These are phyloP conservation scores for Elsinoe batatas DNA, from an alignment of 2,329 filamentous ascomycete genomes.

Conservation along the genomic window DNA sequence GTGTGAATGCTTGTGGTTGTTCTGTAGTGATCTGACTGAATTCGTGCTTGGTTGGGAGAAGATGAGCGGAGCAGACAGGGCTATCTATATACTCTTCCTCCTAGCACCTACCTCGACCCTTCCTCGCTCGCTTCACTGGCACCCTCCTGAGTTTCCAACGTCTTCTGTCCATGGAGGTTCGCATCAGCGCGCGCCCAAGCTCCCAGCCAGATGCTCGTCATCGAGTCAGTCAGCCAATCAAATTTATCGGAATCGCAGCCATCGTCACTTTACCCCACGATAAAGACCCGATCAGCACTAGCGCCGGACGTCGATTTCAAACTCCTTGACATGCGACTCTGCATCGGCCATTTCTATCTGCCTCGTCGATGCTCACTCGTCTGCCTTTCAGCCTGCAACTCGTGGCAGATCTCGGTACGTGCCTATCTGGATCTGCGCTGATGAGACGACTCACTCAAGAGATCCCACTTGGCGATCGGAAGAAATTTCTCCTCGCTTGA, in stretches of 20 bases:
- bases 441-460: background rate
- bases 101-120: background rate
- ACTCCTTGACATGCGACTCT: background rate
- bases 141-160: background rate
- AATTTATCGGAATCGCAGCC: background rate
- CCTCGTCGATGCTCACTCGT: background rate
- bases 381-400: background rate
- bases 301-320: slow-evolving; percentile 8
- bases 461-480: slow-evolving; percentile 5
- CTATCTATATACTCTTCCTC: background rate
- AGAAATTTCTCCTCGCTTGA: background rate
- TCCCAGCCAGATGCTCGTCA: slow-evolving; percentile 8
- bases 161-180: background rate
- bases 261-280: slow-evolving; percentile 9
- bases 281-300: background rate
- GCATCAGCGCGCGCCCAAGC: background rate
- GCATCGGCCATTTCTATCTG: background rate
- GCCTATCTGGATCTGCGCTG: slow-evolving; percentile 8
- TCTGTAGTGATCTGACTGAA: background rate
- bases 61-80: background rate
- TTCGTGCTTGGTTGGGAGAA: background rate
- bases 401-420: slow-evolving; percentile 11
- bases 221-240: slow-evolving; percentile 10
- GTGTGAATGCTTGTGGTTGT: background rate
- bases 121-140: background rate